phyloP scores from a whole-genome alignment of 306 rosid genomes.

The Medicago truncatula region DNA sequence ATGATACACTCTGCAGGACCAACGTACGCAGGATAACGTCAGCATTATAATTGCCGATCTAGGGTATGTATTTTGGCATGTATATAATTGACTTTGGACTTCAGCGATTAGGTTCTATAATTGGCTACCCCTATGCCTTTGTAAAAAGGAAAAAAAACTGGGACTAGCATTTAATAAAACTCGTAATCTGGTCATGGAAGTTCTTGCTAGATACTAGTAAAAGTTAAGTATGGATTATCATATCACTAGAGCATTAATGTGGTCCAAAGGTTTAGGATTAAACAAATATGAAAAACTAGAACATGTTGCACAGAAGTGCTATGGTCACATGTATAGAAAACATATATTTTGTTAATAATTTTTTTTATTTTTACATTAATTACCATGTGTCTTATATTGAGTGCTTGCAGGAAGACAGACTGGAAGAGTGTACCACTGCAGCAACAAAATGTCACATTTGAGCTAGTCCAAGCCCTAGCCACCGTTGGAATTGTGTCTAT shows the following conservation, averaged over 20 bases:
- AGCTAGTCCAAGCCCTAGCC: conserved; percentile 77
- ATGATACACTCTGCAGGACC: conserved; percentile 59
- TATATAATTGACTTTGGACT: conserved; percentile 9
- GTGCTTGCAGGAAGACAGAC: conserved; percentile 62
- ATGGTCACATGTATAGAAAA: neutral
- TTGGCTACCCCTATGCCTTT: neutral
- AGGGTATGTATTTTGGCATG: conserved; percentile 60
- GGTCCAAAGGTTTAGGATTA: neutral
- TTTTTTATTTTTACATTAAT: neutral
- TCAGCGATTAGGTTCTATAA: conserved; percentile 6
- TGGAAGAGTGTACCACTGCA: conserved; percentile 65
- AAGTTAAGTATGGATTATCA: neutral
- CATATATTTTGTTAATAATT: neutral
- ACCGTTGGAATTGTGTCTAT: conserved; percentile 74
- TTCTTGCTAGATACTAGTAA: neutral
- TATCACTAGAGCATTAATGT: neutral
- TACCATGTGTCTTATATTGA: conserved; percentile 26
- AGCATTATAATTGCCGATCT: conserved; percentile 93
- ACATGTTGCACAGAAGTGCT: conserved; percentile 7
- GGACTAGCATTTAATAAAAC: conserved; percentile 1
- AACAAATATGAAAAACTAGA: neutral
- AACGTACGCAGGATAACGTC: conserved; percentile 84
- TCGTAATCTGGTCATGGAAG: neutral
- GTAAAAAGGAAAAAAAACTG: conserved; percentile 10
- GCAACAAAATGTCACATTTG: conserved; percentile 55